Evolutionary conservation across 2,329 filamentous ascomycete genomes (phyloP).

Genomic region (Aspergillus viridinutans): DNA sequence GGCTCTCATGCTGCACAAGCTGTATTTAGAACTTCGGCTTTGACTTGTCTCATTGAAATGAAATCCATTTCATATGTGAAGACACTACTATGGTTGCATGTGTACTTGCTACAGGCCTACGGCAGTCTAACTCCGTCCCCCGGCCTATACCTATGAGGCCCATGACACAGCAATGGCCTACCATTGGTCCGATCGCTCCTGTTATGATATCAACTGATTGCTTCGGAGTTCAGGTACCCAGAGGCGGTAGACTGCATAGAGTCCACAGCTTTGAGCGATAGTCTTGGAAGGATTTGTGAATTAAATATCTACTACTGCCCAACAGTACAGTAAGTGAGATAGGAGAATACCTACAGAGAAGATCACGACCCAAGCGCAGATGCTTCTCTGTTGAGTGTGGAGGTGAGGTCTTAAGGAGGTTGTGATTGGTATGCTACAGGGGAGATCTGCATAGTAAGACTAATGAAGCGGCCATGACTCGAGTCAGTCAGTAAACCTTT

Average conservation of each 20-base stretch:
- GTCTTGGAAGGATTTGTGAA: background rate
- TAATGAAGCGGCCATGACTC: background rate
- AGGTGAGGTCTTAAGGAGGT: too few relatives aligned
- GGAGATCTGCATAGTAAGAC: background rate
- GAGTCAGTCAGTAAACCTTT: background rate
- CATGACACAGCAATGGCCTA: background rate
- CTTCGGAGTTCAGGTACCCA: background rate
- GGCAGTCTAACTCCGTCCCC: background rate
- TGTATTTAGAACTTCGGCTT: background rate
- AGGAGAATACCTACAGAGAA: background rate
- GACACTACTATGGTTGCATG: background rate
- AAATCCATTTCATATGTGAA: background rate
- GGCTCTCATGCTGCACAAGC: background rate
- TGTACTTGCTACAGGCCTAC: background rate
- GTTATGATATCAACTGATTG: background rate
- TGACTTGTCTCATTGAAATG: background rate
- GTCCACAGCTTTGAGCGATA: constrained; percentile 13
- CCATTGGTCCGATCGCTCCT: background rate
- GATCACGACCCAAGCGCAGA: too few relatives aligned
- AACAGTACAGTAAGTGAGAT: background rate
- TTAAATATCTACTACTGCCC: background rate
- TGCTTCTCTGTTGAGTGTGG: too few relatives aligned
- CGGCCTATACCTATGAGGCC: too few relatives aligned
- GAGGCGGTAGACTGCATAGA: background rate
- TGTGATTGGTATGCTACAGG: too few relatives aligned